Evolutionary conservation across 495 filamentous ascomycete genomes (phyloP), one percentile per base, ranked within the genome.

Genomic region (Daldinia bambusicola): DNA sequence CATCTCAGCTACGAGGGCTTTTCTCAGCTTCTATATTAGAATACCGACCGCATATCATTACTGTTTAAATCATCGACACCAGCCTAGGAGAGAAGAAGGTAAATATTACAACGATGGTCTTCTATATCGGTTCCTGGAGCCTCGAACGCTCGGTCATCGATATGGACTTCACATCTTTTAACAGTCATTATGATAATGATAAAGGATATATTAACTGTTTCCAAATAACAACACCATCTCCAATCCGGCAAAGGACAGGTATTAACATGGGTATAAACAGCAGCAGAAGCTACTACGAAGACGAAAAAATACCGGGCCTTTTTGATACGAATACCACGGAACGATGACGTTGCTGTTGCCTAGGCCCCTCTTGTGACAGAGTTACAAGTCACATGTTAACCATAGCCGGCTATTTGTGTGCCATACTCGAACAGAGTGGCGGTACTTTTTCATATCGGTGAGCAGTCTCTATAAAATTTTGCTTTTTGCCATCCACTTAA

Each of bases 1-100:
- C n/a, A 48, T 48, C 6, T 16, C 16, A 18, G 43, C 43, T 18
- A 48, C 16, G 43, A 48, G 43, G n/a, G 20, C 2, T 20, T 48
- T 48, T n/a, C 16, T 48, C 43, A 20, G 43, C 43, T 48, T 48
- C 43, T 18, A 48, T 48, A 48, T 48, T 20, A 2, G 20, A 8
- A 48, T 48, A 2, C 43, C 43, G 43, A 48, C 43, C 16, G 43
- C 43, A 6, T 48, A 48, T 48, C 43, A 48, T 48, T 48, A 8
- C 43, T 48, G 16, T 48, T 9, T 48, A 18, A 4, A 16, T 22
- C 43, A 48, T 48, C 43, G 8, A 18, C 16, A 3, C 20, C 43
- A 4, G 43, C 43, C 20, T 18, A 48, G 20, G 43, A 48, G 43
- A 16, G 43, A 20, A 48, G n/a, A 16, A 20, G 43, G 10, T 6